Base-by-base conservation (phyloP, 1,284 basidiomycete species). In the Naganishia liquefaciens region DNA sequence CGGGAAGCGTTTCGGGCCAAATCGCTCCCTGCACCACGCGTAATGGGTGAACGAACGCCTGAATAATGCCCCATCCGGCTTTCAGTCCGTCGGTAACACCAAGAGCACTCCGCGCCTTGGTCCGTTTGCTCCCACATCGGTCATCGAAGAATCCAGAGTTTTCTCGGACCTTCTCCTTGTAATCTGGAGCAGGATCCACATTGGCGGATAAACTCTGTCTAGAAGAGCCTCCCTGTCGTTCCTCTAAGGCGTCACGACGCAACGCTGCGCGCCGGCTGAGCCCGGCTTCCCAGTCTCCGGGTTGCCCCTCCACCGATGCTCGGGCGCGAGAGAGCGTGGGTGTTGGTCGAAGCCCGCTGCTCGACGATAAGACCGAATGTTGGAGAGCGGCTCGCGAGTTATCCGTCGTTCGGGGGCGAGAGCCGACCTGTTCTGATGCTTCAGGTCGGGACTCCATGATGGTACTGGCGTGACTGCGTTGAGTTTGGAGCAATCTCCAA, bases 271-370 rank as follows among this genome's bases (percentile, higher is more conserved):
- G 52, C 25, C 62, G 53, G 50, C 62, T 64, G 23, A 64, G 53
- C 3, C 54, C 54, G 6, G 62, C 53, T 51, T 64, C 62, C 62
- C 62, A 64, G 27, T 64, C 54, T 5, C 52, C 53, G 13, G 44
- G 46, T n/a, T 60, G 55, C 17, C 54, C 44, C 17, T 57, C 54
- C 10, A 46, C 33, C 5, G 54, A 54, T 19, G 40, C 62, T 44
- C 62, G 27, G 49, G 62, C 53, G 9, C 44, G 40, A 9, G 62
- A 44, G 7, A 64, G 62, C 21, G 62, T 64, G 0, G 62, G 62
- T 1, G 49, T 23, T 3, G 53, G 62, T 23, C 55, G 55, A 19
- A 23, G 30, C n/a, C 42, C 62, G 6, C 28, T 49, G 1, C 25
- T 33, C 17, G 46, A 33, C 13, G 46, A 37, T 33, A 37, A 44